Base-by-base conservation (phyloP, 2,329 filamentous ascomycete genomes). In the Furcasterigmium sp. region DNA sequence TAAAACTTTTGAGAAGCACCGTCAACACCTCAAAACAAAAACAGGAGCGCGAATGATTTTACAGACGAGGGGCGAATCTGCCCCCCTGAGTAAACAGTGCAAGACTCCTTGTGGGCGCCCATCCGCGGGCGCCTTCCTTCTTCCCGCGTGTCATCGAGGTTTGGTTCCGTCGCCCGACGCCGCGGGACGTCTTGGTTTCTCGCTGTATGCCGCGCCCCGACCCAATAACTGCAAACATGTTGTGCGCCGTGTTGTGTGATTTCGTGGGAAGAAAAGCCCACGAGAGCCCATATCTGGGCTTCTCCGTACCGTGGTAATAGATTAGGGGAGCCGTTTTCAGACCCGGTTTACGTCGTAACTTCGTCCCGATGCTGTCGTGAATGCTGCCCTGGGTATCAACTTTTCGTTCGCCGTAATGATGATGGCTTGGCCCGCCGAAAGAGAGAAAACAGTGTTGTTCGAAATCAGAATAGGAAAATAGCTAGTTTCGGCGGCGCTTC, bases 361-460 rank as follows among this genome's bases (percentile, higher is more conserved):
- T 35, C 47, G 41, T 46, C 47, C 46, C 43, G 43, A 49, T 47
- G 47, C 47, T 48, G 38, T 41, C 39, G 39, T 46, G 46, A 46
- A 44, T 50, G 46, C 45, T 43, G 43, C 39, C 44, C 39, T 46
- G 46, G 46, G 46, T 50, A 50, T 50, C 46, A 46, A 48, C 41
- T 48, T 44, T 41, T 46, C 41, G 43, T 44, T 48, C 46, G 41
- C 36, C 41, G 41, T 43, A 29, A 47, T 30, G 41, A 47, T 30
- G 32, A 15, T 3, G 29, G 29, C 29, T n/a, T 17, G 32, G 32
- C 9, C 32, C 9, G 32, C 32, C 32, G 32, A 15, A 35, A 35
- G 5, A 32, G 7, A 35, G 32, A n/a, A 37, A 9, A 18, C 32
- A 29, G 23, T 15, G n/a, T 34, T 7, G 8, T 37, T 21, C 20